Evolutionary conservation across 2,329 filamentous ascomycete genomes (phyloP), one percentile per base, ranked within the genome.

Genomic region (Phaeosphaeria sp.): DNA sequence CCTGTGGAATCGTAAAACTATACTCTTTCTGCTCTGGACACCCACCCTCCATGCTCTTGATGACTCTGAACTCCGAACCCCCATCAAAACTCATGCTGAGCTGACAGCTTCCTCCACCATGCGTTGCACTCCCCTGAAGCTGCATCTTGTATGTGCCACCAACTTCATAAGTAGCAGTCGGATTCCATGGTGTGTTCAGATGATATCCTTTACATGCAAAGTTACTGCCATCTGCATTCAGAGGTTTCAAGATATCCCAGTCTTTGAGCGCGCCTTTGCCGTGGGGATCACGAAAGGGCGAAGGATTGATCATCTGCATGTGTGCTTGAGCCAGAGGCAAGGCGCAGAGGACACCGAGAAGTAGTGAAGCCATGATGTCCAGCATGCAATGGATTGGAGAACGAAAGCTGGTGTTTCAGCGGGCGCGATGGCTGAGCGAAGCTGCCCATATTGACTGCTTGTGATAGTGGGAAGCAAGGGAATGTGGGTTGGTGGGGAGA

Each of bases 141-240:
- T 83, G 85, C 77, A 93, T 82, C 64, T 85, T 84, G 77, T 91
- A 87, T 25, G 80, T 77, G 55, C 82, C 76, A 33, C 91, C 91
- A 6, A 88, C 84, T 3, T 78, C 72, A 75, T 89, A 93, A 22
- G 82, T 85, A 36, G 84, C 86, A 20, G 87, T 84, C 4, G 86
- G 76, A 18, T 79, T 75, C 62, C 86, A 86, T 1, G 78, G 69
- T 17, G 71, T 72, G 59, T 85, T 82, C 33, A 75, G 77, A 57
- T 85, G 82, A 53, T 87, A 87, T 11, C 89, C 88, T 80, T 93
- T 93, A 85, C 91, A 95, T 5, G 91, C 89, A 75, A 87, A 95
- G 77, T 93, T 84, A 57, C 82, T 81, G 23, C 89, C 89, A 58
- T 82, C 80, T 20, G 81, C 71, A 1, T 78, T 72, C 48, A 95